Evolutionary conservation across 352 stramenopile genomes (phyloP).

Genomic region (Globisporangium radiosum): DNA sequence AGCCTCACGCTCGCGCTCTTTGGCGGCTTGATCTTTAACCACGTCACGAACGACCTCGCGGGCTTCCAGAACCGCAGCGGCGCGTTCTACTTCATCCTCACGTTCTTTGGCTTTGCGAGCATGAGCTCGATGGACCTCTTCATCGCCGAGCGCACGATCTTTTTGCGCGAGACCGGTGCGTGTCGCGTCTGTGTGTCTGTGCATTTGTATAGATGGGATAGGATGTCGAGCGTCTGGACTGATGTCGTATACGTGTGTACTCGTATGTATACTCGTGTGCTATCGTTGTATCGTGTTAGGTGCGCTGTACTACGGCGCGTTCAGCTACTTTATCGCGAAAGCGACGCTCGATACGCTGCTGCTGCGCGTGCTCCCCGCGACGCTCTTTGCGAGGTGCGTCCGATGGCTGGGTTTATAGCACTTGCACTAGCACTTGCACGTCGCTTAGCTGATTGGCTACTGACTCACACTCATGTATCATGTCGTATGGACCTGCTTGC

Average conservation of each 20-base stretch:
- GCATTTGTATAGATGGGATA: neutral
- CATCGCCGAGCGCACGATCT: conserved; percentile 66
- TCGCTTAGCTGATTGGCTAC: neutral
- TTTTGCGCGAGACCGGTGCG: conserved; percentile 61
- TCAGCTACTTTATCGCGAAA: conserved; percentile 80
- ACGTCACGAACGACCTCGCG: conserved; percentile 75
- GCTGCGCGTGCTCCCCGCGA: conserved; percentile 63
- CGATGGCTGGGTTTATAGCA: neutral
- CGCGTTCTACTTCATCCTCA: conserved; percentile 83
- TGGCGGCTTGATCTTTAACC: conserved; percentile 70
- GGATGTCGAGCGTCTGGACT: neutral
- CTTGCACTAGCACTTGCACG: neutral
- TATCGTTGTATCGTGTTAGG: conserved; percentile 13
- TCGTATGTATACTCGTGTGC: neutral
- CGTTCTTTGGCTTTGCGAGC: conserved; percentile 79
- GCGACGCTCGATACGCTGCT: conserved; percentile 64
- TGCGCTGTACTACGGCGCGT: conserved; percentile 71
- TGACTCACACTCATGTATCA: neutral
- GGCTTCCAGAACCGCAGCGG: conserved; percentile 82
- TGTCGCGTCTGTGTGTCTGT: neutral
- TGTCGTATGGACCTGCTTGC: neutral
- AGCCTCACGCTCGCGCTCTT: conserved; percentile 57
- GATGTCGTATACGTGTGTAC: neutral
- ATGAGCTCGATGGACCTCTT: conserved; percentile 86
- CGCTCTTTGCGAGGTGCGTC: conserved; percentile 55